Evolutionary conservation across 495 filamentous ascomycete genomes (phyloP).

Genomic region (Aspergillus affinis): DNA sequence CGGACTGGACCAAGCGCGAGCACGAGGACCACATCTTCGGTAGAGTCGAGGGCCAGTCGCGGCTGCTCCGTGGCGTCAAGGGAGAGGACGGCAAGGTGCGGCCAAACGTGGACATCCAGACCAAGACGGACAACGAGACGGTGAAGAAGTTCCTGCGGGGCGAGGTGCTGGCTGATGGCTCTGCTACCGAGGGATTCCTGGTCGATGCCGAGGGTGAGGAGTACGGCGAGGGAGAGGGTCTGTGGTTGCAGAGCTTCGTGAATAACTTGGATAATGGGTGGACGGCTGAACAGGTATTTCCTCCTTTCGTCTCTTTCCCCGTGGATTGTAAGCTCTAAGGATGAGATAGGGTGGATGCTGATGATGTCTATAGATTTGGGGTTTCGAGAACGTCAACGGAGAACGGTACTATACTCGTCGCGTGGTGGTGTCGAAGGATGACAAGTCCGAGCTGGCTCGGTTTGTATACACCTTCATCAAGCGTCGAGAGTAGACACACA

Average conservation of each 20-base stretch:
- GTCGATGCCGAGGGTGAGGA: constrained; percentile 39
- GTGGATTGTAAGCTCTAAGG: constrained; percentile 1
- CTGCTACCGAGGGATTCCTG: constrained; percentile 34
- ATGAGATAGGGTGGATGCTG: background rate
- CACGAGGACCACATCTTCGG: constrained; percentile 86
- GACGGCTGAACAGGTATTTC: constrained; percentile 51
- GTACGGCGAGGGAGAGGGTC: constrained; percentile 39
- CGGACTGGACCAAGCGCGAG: constrained; percentile 68
- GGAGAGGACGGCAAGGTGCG: constrained; percentile 35
- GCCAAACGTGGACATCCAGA: constrained; percentile 33
- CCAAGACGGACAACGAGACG: constrained; percentile 39
- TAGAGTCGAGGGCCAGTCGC: constrained; percentile 58
- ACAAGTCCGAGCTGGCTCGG: constrained; percentile 58
- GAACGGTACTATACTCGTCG: constrained; percentile 68
- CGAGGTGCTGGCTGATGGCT: constrained; percentile 40
- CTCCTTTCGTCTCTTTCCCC: constrained; percentile 10
- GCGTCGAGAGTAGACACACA: background rate
- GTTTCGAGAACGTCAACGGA: constrained; percentile 58
- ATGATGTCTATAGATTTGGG: constrained; percentile 52
- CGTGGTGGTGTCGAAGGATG: constrained; percentile 62
- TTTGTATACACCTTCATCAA: constrained; percentile 70
- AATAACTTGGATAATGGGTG: constrained; percentile 41
- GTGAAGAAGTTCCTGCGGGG: constrained; percentile 46
- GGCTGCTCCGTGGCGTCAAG: constrained; percentile 48
- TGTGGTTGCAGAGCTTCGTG: constrained; percentile 48